A percentile compares a stretch with the other conserved stretches of the same genome.
These are phyloP conservation scores for Boletus rufocinnamomeus DNA, from an alignment of 768 basidiomycete species.

Conservation along the genomic window DNA sequence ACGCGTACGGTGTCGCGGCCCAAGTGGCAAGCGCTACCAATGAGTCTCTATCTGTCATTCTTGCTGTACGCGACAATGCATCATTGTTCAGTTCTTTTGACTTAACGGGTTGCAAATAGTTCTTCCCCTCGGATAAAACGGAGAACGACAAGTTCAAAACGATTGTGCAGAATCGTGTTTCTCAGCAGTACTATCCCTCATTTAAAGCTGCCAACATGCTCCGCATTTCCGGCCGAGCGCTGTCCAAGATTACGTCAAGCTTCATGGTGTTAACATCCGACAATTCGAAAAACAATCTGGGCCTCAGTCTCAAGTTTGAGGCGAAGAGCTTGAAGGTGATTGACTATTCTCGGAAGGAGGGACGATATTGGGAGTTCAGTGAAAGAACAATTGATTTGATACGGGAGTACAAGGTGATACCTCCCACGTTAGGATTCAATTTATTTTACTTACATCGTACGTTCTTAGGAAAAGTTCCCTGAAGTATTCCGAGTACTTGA, in stretches of 20 bases:
- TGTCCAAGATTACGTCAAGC: slow-evolving; percentile 91
- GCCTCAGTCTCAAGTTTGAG: slow-evolving; percentile 95
- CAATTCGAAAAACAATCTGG: slow-evolving; percentile 82
- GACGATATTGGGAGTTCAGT: slow-evolving; percentile 90
- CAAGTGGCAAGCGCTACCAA: slow-evolving; percentile 78
- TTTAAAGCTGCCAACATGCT: slow-evolving; percentile 76
- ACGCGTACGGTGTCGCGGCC: slow-evolving; percentile 94
- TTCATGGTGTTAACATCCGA: slow-evolving; percentile 84
- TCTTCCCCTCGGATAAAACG: slow-evolving; percentile 79
- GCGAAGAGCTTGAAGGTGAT: slow-evolving; percentile 91
- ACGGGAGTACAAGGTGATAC: slow-evolving; percentile 73
- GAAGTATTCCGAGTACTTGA: slow-evolving; percentile 80
- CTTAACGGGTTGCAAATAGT: slow-evolving; percentile 45
- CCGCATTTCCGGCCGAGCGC: slow-evolving; percentile 71
- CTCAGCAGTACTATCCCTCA: slow-evolving; percentile 72
- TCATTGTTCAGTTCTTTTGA: not conserved
- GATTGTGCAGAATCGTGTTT: slow-evolving; percentile 53
- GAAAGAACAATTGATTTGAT: slow-evolving; percentile 82
- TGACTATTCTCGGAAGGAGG: slow-evolving; percentile 85
- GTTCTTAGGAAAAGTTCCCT: slow-evolving; percentile 69
- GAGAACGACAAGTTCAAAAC: slow-evolving; percentile 80
- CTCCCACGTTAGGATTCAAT: no score
- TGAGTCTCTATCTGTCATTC: slow-evolving; percentile 71
- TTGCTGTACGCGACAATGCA: slow-evolving; percentile 62
- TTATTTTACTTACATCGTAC: not conserved